Evolutionary conservation across 1,284 basidiomycete species (phyloP).

Genomic region (Malassezia equina): DNA sequence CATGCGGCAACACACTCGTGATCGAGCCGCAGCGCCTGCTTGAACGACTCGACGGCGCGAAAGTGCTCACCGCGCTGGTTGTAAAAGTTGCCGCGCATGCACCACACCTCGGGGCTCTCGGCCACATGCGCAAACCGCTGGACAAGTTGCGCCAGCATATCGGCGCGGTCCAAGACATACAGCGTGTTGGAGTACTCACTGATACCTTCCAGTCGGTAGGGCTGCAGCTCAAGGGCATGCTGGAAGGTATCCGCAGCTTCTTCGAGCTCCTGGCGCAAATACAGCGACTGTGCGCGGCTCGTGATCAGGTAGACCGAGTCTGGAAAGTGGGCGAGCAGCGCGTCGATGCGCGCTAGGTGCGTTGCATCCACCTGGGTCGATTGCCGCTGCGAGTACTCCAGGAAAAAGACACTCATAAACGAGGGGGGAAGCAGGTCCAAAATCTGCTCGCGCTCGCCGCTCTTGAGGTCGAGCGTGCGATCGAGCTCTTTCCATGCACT

Average conservation of each 20-base stretch:
- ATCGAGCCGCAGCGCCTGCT: slow-evolving; percentile 83
- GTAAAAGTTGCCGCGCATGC: slow-evolving; percentile 92
- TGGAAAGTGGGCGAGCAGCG: slow-evolving; percentile 68
- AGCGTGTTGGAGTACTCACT: slow-evolving; percentile 95
- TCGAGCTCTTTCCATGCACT: slow-evolving; percentile 61
- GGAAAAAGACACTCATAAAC: slow-evolving; percentile 69
- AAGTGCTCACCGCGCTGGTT: slow-evolving; percentile 84
- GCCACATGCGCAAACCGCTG: slow-evolving; percentile 52
- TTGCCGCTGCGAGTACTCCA: slow-evolving; percentile 77
- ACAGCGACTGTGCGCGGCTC: slow-evolving; percentile 30
- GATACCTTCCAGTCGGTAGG: slow-evolving; percentile 83
- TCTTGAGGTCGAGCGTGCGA: slow-evolving; percentile 30
- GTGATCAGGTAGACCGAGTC: slow-evolving; percentile 70
- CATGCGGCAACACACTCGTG: slow-evolving; percentile 88
- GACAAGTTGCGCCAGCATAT: slow-evolving; percentile 80
- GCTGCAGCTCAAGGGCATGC: slow-evolving; percentile 56
- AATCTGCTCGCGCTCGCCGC: slow-evolving; percentile 25
- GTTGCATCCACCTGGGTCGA: slow-evolving; percentile 52
- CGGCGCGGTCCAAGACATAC: slow-evolving; percentile 79
- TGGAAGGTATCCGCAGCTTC: slow-evolving; percentile 41
- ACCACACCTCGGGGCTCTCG: slow-evolving; percentile 61
- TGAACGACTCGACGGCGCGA: slow-evolving; percentile 90
- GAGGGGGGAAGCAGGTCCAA: slow-evolving; percentile 62
- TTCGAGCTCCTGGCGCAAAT: slow-evolving; percentile 17
- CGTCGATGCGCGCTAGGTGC: slow-evolving; percentile 34